phyloP scores from a whole-genome alignment of 768 basidiomycete species.

The Rhodotorula kratochvilovae region DNA sequence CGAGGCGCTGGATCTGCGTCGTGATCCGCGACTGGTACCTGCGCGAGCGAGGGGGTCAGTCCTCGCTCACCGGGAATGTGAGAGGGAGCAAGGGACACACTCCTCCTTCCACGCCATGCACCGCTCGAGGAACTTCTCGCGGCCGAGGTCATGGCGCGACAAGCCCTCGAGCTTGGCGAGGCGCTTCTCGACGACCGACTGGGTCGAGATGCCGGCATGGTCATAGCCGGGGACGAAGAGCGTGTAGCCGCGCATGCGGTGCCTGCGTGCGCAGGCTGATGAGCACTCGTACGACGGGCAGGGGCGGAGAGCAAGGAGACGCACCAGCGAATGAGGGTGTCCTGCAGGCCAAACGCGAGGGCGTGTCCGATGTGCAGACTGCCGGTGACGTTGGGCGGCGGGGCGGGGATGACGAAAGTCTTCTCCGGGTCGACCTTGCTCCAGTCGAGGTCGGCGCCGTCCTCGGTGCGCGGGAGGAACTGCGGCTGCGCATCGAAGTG shows the following conservation, averaged over 20 bases:
- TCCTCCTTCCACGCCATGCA: constrained; percentile 97
- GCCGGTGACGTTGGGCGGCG: constrained; percentile 96
- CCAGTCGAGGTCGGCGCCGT: constrained; percentile 62
- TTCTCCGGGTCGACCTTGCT: constrained; percentile 76
- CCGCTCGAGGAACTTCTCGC: constrained; percentile 80
- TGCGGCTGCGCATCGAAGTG: constrained; percentile 32
- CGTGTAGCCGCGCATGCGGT: constrained; percentile 90
- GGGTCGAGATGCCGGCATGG: constrained; percentile 96
- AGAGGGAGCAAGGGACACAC: constrained; percentile 52
- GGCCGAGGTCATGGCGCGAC: constrained; percentile 88
- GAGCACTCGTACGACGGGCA: too few relatives aligned
- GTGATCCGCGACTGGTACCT: constrained; percentile 94
- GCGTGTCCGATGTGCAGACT: constrained; percentile 93
- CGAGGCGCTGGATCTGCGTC: constrained; percentile 76
- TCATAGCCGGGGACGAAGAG: constrained; percentile 93
- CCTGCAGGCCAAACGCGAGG: constrained; percentile 85
- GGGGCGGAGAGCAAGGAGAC: constrained; percentile 42
- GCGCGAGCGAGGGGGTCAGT: neutral
- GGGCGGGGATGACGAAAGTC: constrained; percentile 76
- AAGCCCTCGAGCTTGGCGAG: constrained; percentile 74
- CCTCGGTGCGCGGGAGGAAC: constrained; percentile 28
- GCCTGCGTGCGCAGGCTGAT: too few relatives aligned
- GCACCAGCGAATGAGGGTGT: constrained; percentile 79
- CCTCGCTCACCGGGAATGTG: too few relatives aligned
- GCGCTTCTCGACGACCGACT: constrained; percentile 92